These are phyloP conservation scores for Acacia confusa DNA, from an alignment of 306 rosid genomes.

Conservation along the genomic window DNA sequence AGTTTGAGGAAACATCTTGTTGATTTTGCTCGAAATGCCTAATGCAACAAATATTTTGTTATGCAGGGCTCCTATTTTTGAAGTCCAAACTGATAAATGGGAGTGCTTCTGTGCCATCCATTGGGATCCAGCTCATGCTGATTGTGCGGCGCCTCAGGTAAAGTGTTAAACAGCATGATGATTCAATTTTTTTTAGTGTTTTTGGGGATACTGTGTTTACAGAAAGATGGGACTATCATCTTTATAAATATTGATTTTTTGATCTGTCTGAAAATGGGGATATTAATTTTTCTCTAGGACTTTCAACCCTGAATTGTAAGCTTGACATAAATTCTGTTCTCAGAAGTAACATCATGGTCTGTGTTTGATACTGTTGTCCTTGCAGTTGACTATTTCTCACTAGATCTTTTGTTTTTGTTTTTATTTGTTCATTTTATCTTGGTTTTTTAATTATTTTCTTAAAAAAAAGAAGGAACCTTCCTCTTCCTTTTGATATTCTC, in stretches of 20 bases:
- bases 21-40: slow-evolving; percentile 24
- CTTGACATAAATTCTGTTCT: neutral
- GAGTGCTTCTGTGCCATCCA: slow-evolving; percentile 58
- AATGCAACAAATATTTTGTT: slow-evolving; percentile 20
- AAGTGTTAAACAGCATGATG: neutral
- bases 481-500: neutral
- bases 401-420: neutral
- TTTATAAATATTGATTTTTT: neutral
- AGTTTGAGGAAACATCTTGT: neutral
- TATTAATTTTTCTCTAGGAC: neutral
- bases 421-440: neutral
- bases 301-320: neutral
- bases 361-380: neutral
- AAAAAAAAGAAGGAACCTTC: neutral
- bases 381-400: neutral
- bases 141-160: slow-evolving; percentile 64
- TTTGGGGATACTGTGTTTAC: neutral
- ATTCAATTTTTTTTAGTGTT: neutral
- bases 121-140: slow-evolving; percentile 62
- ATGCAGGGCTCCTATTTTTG: slow-evolving; percentile 56
- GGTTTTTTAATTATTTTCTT: neutral
- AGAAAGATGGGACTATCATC: neutral
- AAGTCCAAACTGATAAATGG: slow-evolving; percentile 51
- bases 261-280: neutral
- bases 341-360: neutral